These are phyloP conservation scores for Styphnolobium japonicum DNA, from an alignment of 306 rosid genomes.

Conservation along the genomic window DNA sequence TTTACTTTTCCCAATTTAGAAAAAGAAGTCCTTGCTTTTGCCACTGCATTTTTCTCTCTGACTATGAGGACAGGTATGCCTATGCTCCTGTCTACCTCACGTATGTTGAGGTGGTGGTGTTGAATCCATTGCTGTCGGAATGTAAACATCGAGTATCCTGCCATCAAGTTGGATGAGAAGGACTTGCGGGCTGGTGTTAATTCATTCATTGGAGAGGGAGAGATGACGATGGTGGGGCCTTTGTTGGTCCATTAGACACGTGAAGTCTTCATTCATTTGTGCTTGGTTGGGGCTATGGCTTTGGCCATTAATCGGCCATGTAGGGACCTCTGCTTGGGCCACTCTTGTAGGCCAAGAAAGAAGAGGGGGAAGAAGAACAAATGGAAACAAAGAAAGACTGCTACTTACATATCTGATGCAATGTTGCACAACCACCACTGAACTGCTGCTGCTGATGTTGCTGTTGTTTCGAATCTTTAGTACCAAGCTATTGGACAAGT, in stretches of 20 bases:
- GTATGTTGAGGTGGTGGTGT: slow-evolving; percentile 35
- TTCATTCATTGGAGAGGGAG: slow-evolving; percentile 43
- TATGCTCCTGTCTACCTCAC: slow-evolving; percentile 42
- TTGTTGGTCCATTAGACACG: slow-evolving; percentile 74
- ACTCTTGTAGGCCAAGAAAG: slow-evolving; percentile 40
- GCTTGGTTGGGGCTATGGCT: slow-evolving; percentile 40
- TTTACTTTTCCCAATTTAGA: slow-evolving; percentile 47
- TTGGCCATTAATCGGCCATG: slow-evolving; percentile 37
- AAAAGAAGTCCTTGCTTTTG: slow-evolving; percentile 21
- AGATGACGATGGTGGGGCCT: slow-evolving; percentile 52
- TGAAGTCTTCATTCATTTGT: slow-evolving; percentile 56
- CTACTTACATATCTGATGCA: slow-evolving; percentile 25
- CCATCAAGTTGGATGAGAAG: slow-evolving; percentile 58
- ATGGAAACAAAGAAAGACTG: slow-evolving; percentile 36
- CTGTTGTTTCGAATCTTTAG: slow-evolving; percentile 33
- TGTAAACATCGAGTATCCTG: slow-evolving; percentile 56
- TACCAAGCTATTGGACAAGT: slow-evolving; percentile 44
- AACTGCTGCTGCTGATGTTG: background rate
- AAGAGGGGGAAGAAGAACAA: slow-evolving; percentile 25
- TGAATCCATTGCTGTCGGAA: slow-evolving; percentile 46
- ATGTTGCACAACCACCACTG: slow-evolving; percentile 28
- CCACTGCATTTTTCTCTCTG: slow-evolving; percentile 31
- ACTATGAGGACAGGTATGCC: slow-evolving; percentile 24
- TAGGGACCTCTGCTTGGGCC: slow-evolving; percentile 50
- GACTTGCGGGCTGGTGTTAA: slow-evolving; percentile 40